Evolutionary conservation across 2,329 filamentous ascomycete genomes (phyloP).

Genomic region (Bertia moriformis): DNA sequence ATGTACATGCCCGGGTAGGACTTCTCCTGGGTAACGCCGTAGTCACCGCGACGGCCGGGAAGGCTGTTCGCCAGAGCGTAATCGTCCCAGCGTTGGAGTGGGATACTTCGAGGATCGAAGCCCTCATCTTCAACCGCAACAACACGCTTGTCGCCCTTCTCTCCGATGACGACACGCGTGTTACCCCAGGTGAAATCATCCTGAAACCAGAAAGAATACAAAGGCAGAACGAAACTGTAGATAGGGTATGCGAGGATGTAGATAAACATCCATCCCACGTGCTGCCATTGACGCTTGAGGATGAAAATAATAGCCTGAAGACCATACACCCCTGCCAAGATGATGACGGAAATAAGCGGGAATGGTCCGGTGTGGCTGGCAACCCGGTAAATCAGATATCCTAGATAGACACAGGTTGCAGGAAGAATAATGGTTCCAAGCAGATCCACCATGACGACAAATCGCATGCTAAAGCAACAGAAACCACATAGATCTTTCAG

Average conservation of each 20-base stretch:
- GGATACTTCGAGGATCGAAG: constrained; percentile 85
- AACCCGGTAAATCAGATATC: constrained; percentile 71
- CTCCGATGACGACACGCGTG: constrained; percentile 89
- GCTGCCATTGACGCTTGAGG: constrained; percentile 93
- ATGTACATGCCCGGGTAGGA: constrained; percentile 24
- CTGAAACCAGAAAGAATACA: constrained; percentile 99
- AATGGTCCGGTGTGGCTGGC: constrained; percentile 58
- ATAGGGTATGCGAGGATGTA: constrained; percentile 92
- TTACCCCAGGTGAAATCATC: constrained; percentile 99
- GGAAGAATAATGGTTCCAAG: constrained; percentile 85
- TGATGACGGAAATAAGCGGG: constrained; percentile 73
- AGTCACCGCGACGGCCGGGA: constrained; percentile 71
- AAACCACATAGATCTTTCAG: constrained; percentile 93
- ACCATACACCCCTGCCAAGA: constrained; percentile 85
- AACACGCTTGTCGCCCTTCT: constrained; percentile 82
- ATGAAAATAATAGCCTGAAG: constrained; percentile 94
- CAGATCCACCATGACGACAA: constrained; percentile 87
- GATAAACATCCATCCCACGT: constrained; percentile 98
- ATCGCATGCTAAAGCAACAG: constrained; percentile 97
- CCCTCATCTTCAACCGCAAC: constrained; percentile 71
- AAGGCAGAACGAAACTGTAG: constrained; percentile 75
- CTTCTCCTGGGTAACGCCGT: constrained; percentile 45
- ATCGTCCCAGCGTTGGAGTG: constrained; percentile 92
- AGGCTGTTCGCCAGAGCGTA: constrained; percentile 78
- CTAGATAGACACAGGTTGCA: constrained; percentile 74